These are phyloP conservation scores for Canavalia gladiata DNA, from an alignment of 306 rosid species.

Conservation along the genomic window DNA sequence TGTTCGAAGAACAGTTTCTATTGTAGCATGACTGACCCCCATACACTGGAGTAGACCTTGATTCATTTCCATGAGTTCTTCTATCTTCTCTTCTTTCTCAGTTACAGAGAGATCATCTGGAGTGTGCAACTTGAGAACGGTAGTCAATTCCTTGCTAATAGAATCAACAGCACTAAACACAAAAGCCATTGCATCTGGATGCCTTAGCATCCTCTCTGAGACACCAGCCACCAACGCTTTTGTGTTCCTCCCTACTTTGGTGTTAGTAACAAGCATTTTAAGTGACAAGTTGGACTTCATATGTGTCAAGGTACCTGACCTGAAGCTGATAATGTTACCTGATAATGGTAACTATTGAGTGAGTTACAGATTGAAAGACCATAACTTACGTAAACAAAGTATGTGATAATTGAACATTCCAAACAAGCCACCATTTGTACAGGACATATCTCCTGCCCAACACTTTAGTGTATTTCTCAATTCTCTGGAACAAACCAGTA, in stretches of 20 bases:
- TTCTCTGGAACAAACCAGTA: slow-evolving; percentile 10
- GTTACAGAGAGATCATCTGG: slow-evolving; percentile 66
- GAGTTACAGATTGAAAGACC: slow-evolving; percentile 41
- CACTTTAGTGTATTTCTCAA: slow-evolving; percentile 5
- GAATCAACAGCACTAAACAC: slow-evolving; percentile 91
- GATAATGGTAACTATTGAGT: slow-evolving; percentile 52
- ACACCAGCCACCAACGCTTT: slow-evolving; percentile 97
- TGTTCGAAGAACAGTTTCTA: slow-evolving; percentile 89
- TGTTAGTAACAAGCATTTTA: slow-evolving; percentile 96
- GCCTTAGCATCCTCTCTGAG: slow-evolving; percentile 84
- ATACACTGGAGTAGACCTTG: slow-evolving; percentile 95
- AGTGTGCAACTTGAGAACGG: slow-evolving; percentile 71
- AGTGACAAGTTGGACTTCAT: slow-evolving; percentile 69
- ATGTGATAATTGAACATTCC: not conserved
- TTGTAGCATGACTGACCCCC: slow-evolving; percentile 92
- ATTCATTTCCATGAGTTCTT: slow-evolving; percentile 93
- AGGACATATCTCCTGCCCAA: slow-evolving; percentile 21
- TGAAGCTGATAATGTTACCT: slow-evolving; percentile 95
- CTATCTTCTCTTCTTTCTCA: slow-evolving; percentile 83
- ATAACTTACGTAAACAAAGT: slow-evolving; percentile 15
- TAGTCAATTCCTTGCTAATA: slow-evolving; percentile 79
- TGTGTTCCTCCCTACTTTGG: slow-evolving; percentile 94
- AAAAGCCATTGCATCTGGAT: slow-evolving; percentile 79
- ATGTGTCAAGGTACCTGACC: slow-evolving; percentile 71
- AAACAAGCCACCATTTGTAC: slow-evolving; percentile 6